These are phyloP conservation scores for Lachnellula hyalina DNA, from an alignment of 2,329 filamentous ascomycete species.

Conservation along the genomic window DNA sequence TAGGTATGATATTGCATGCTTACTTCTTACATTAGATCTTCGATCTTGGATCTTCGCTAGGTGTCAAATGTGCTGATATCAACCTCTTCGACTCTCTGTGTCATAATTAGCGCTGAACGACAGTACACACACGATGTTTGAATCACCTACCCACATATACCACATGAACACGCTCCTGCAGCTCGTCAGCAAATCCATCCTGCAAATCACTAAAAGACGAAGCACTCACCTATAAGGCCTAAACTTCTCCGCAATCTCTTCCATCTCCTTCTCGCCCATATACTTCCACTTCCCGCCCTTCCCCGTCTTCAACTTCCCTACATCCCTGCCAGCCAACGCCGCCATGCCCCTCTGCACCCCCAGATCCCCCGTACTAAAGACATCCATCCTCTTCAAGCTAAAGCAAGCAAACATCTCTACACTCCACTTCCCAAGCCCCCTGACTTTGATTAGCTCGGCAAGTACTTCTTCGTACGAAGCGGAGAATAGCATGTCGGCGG, in stretches of 20 bases:
- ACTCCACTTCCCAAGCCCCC: constrained; percentile 83
- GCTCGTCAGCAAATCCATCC: constrained; percentile 12
- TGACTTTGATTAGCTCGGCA: constrained; percentile 74
- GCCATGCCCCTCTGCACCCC: constrained; percentile 95
- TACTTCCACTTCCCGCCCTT: constrained; percentile 95
- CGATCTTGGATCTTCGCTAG: not conserved
- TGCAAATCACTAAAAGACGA: not conserved
- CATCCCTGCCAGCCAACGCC: constrained; percentile 74
- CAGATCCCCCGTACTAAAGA: constrained; percentile 87
- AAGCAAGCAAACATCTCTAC: constrained; percentile 99
- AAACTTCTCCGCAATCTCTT: constrained; percentile 73
- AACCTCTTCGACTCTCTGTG: constrained; percentile 68
- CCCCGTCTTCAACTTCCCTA: constrained; percentile 69
- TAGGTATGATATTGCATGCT: not conserved
- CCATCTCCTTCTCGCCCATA: constrained; percentile 91
- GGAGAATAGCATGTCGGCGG: constrained; percentile 66
- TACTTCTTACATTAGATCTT: not conserved
- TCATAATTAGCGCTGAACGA: not conserved
- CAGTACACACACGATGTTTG: not conserved
- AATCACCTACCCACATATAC: constrained; percentile 68
- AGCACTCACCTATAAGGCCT: constrained; percentile 64
- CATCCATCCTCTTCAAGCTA: constrained; percentile 87
- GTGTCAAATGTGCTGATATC: constrained; percentile 59
- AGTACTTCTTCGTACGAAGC: constrained; percentile 84
- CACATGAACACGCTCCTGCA: constrained; percentile 86